Evolutionary conservation across 768 basidiomycete genomes (phyloP).

Genomic region (Crucibulum laeve): DNA sequence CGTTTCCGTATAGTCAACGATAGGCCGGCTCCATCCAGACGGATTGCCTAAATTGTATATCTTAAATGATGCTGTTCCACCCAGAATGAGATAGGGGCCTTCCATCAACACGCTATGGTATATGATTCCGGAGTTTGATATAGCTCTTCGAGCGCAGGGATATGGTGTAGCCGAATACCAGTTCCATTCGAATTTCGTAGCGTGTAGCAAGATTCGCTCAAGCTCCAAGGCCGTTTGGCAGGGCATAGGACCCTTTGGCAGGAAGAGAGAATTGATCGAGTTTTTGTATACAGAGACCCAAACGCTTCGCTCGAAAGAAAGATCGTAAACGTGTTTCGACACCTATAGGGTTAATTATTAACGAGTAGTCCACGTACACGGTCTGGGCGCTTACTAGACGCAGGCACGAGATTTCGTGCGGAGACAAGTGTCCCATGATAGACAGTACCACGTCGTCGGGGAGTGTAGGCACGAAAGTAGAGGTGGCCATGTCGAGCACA

Average conservation of each 20-base stretch:
- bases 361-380: no score
- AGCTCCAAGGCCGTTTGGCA: background rate
- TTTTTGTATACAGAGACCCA: background rate
- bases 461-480: no score
- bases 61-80: no score
- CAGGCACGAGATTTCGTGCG: no score
- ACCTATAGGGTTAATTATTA: background rate
- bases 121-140: background rate
- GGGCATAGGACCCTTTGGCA: background rate
- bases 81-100: background rate
- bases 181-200: background rate
- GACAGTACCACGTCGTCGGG: no score
- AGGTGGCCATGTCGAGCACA: no score
- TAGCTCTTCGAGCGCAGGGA: background rate
- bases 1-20: no score
- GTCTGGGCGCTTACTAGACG: background rate
- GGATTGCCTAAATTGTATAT: no score
- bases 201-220: background rate
- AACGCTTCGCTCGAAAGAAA: background rate
- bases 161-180: background rate
- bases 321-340: background rate
- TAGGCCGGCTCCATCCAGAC: no score
- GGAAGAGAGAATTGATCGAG: slow-evolving; percentile 1
- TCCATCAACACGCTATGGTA: background rate
- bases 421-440: no score